A percentile compares a stretch with the other conserved stretches of the same genome.
These are phyloP conservation scores for Colletotrichum karsti DNA, from an alignment of 2,329 filamentous ascomycete genomes.

Conservation along the genomic window DNA sequence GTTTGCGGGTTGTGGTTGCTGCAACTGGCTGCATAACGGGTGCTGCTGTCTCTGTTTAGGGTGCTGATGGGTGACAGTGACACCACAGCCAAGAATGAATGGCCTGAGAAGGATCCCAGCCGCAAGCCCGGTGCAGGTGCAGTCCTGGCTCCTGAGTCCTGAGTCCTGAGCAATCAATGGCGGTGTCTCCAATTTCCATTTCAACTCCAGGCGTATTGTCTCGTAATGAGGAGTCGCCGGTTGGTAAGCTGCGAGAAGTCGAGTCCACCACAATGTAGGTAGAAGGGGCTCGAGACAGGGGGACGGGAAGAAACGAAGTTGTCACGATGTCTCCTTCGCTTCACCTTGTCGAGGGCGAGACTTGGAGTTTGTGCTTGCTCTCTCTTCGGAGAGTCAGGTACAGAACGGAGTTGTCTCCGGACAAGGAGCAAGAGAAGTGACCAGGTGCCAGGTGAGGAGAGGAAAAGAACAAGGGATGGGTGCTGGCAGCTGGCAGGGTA, in stretches of 20 bases:
- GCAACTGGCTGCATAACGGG: not conserved
- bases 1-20: not conserved
- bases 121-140: too few relatives aligned
- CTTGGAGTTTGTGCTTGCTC: not conserved
- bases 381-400: slow-evolving; percentile 15
- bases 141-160: too few relatives aligned
- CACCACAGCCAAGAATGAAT: not conserved
- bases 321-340: not conserved
- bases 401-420: slow-evolving; percentile 24
- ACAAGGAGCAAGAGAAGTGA: not conserved
- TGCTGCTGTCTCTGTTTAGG: not conserved
- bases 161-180: not conserved
- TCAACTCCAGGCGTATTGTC: not conserved
- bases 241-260: not conserved
- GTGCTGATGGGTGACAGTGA: slow-evolving; percentile 16
- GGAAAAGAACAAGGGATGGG: too few relatives aligned
- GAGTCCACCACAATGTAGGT: not conserved
- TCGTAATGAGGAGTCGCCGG: not conserved
- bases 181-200: not conserved
- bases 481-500: too few relatives aligned
- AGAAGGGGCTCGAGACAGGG: not conserved
- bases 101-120: not conserved
- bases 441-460: not conserved
- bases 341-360: not conserved
- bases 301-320: not conserved